Percentiles rank a stretch among this genome's conserved stretches.
These are phyloP conservation scores for Yamadazyma jaroonii DNA, from an alignment of 1,139 yeast genomes.

Conservation along the genomic window DNA sequence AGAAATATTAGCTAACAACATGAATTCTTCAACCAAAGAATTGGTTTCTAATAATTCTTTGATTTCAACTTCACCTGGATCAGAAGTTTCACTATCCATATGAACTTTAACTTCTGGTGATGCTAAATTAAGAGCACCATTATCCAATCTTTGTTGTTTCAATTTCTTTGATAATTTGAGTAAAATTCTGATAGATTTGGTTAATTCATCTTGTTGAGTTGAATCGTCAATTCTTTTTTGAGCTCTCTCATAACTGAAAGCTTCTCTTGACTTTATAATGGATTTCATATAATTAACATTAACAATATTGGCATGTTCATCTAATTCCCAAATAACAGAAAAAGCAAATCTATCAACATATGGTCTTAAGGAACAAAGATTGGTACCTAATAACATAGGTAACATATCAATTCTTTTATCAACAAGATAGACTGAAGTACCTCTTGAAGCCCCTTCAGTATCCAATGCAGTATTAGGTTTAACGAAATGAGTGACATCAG, in stretches of 20 bases:
- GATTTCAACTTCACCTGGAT: conserved; percentile 93
- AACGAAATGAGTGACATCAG: conserved; percentile 97
- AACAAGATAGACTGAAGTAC: conserved; percentile 96
- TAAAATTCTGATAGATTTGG: conserved; percentile 84
- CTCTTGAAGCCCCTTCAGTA: conserved; percentile 94
- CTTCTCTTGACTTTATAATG: conserved; percentile 86
- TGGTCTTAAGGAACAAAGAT: conserved; percentile 91
- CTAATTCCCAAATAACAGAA: conserved; percentile 94
- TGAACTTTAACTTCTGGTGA: conserved; percentile 98
- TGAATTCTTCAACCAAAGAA: conserved; percentile 95
- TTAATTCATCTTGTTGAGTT: conserved; percentile 75
- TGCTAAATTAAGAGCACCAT: conserved; percentile 95
- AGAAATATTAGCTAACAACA: conserved; percentile 94
- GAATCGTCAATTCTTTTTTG: conserved; percentile 86
- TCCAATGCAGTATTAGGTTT: conserved; percentile 91
- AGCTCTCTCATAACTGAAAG: conserved; percentile 93
- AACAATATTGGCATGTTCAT: conserved; percentile 82
- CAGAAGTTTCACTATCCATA: conserved; percentile 95
- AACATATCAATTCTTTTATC: conserved; percentile 99
- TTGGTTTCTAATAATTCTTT: conserved; percentile 87
- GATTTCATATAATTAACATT: conserved; percentile 81
- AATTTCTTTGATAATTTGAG: conserved; percentile 75
- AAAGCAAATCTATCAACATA: conserved; percentile 95
- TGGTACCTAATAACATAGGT: conserved; percentile 93
- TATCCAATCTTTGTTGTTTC: conserved; percentile 82